phyloP scores from a whole-genome alignment of 768 basidiomycete species.

The Lactarius akahatsu region DNA sequence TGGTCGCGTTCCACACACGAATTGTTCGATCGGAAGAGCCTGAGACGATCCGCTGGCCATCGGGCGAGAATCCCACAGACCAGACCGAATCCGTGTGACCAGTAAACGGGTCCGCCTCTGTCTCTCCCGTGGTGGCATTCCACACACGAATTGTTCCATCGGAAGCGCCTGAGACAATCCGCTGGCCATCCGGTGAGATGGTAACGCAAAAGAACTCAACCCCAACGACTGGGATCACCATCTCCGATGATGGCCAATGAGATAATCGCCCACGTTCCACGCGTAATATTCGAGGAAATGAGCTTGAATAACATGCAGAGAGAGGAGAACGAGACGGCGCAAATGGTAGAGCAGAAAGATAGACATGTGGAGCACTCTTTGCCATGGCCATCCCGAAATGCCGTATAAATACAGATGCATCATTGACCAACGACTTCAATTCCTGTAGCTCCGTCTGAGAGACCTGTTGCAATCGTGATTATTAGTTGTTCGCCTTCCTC shows the following conservation, averaged over 20 bases:
- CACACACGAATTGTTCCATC: too few species aligned
- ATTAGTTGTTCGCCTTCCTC: not conserved
- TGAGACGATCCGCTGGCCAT: conserved; percentile 31
- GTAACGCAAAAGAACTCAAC: not conserved
- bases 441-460: not conserved
- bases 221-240: not conserved
- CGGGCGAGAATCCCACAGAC: not conserved
- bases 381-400: not conserved
- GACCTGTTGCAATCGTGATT: not conserved
- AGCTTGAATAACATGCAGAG: not conserved
- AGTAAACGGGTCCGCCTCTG: not conserved
- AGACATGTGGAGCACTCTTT: too few species aligned
- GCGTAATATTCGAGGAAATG: not conserved
- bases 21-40: not conserved
- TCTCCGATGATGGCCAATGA: not conserved
- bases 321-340: not conserved
- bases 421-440: not conserved
- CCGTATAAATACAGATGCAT: not conserved
- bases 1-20: conserved; percentile 4
- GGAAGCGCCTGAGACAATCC: conserved; percentile 11
- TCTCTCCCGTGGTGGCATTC: not conserved
- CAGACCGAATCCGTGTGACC: not conserved
- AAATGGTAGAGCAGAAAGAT: not conserved
- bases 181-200: conserved; percentile 21
- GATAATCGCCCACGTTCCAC: too few species aligned